phyloP scores from a whole-genome alignment of 1,284 basidiomycete species.

The Pholiota adiposa region DNA sequence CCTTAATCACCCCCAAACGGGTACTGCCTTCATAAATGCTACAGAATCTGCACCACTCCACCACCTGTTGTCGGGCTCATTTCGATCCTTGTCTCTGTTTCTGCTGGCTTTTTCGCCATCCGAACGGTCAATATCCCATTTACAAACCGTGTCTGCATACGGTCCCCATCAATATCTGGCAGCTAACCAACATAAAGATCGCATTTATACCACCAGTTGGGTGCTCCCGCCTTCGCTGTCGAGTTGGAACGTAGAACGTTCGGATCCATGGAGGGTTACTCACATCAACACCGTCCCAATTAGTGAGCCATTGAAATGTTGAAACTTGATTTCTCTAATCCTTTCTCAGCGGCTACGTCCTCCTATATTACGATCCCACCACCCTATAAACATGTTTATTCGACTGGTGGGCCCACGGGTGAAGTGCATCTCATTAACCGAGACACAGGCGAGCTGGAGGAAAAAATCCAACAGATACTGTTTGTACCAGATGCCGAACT shows the following conservation, averaged over 20 bases:
- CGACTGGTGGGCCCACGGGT: slow-evolving; percentile 50
- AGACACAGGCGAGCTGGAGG: slow-evolving; percentile 38
- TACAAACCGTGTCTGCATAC: slow-evolving; percentile 44
- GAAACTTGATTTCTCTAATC: background rate
- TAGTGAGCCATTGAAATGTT: slow-evolving; percentile 34
- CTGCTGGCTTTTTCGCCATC: slow-evolving; percentile 49
- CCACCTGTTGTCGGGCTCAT: slow-evolving; percentile 50
- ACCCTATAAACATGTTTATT: slow-evolving; percentile 49
- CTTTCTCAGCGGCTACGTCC: slow-evolving; percentile 47
- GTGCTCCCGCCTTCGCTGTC: slow-evolving; percentile 45
- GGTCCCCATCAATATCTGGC: slow-evolving; percentile 55
- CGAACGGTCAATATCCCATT: slow-evolving; percentile 40
- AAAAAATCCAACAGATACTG: slow-evolving; percentile 47
- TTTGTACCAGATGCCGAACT: slow-evolving; percentile 47
- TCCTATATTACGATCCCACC: slow-evolving; percentile 51
- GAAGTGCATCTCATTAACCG: slow-evolving; percentile 44
- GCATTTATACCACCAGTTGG: slow-evolving; percentile 52
- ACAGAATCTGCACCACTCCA: background rate
- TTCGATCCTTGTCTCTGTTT: slow-evolving; percentile 51
- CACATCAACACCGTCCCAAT: slow-evolving; percentile 48
- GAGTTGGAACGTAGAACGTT: slow-evolving; percentile 43
- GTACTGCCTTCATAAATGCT: background rate
- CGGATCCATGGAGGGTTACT: slow-evolving; percentile 32
- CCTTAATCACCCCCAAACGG: background rate
- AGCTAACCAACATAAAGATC: slow-evolving; percentile 26